phyloP scores from a whole-genome alignment of 1,284 basidiomycete genomes.

The Inonotus obliquus region DNA sequence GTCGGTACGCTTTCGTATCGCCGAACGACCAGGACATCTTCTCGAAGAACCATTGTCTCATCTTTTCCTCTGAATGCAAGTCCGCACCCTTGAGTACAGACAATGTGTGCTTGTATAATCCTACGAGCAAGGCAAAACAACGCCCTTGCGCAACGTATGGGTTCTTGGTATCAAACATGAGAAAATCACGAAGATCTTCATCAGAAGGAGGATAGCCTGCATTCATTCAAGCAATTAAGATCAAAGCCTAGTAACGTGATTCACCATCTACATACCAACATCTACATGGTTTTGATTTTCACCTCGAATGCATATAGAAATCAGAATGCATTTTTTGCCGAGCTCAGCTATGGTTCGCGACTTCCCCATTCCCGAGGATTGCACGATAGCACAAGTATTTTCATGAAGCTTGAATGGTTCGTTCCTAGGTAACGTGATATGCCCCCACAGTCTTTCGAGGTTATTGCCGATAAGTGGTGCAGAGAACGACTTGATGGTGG shows the following conservation, averaged over 20 bases:
- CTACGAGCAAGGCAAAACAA: neutral
- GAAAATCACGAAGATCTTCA: neutral
- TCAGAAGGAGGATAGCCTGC: neutral
- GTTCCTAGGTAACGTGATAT: neutral
- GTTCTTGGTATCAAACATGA: too few relatives aligned
- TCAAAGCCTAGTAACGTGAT: neutral
- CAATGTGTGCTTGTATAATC: neutral
- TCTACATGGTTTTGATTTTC: too few relatives aligned
- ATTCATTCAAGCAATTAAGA: neutral
- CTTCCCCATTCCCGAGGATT: conserved; percentile 7
- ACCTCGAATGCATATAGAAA: neutral
- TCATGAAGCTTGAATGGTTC: neutral
- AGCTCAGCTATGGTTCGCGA: neutral
- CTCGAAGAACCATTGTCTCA: neutral
- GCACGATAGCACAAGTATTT: conserved; percentile 1
- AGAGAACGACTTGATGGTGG: neutral
- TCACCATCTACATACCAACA: neutral
- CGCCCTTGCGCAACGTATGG: too few relatives aligned
- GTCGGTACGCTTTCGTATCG: too few relatives aligned
- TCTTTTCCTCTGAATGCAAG: neutral
- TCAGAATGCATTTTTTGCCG: neutral
- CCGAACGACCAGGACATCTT: neutral
- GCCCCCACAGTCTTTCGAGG: neutral
- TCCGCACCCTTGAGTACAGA: neutral
- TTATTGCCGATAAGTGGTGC: neutral